Conservation (phyloP, 176 grass and related monocot species). For the Avena eriantha region DNA sequence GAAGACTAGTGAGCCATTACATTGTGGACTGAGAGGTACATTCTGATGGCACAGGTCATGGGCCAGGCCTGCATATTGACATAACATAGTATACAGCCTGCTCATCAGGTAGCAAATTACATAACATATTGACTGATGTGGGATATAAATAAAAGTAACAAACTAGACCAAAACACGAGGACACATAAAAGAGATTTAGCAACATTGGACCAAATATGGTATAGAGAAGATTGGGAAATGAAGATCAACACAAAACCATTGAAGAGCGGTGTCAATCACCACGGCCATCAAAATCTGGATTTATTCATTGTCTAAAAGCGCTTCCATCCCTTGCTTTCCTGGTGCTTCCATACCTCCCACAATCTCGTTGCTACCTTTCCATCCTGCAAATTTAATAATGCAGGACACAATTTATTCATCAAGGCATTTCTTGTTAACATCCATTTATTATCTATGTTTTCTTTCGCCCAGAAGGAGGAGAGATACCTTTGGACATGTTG, state of each 20-base stretch:
- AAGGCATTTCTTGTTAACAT: background rate
- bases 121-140: background rate
- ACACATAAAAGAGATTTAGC: background rate
- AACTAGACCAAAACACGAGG: background rate
- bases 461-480: background rate
- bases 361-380: conserved; percentile 55
- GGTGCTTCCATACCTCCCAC: conserved; percentile 43
- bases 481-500: conserved; percentile 65
- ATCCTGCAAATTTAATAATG: conserved; percentile 40
- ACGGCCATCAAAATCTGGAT: background rate
- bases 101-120: background rate
- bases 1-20: background rate
- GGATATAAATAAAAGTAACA: background rate
- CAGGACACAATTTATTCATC: conserved; percentile 3
- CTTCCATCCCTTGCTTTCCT: conserved; percentile 48
- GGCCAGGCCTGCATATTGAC: background rate
- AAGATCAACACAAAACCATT: background rate
- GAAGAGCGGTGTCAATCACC: background rate
- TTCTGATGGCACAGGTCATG: background rate
- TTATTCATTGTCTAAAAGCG: conserved; percentile 41
- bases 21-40: background rate
- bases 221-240: background rate
- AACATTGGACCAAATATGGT: background rate
- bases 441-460: background rate
- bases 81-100: background rate